Evolutionary conservation across 2,329 filamentous ascomycete species (phyloP).

Genomic region (Fusarium continuum): DNA sequence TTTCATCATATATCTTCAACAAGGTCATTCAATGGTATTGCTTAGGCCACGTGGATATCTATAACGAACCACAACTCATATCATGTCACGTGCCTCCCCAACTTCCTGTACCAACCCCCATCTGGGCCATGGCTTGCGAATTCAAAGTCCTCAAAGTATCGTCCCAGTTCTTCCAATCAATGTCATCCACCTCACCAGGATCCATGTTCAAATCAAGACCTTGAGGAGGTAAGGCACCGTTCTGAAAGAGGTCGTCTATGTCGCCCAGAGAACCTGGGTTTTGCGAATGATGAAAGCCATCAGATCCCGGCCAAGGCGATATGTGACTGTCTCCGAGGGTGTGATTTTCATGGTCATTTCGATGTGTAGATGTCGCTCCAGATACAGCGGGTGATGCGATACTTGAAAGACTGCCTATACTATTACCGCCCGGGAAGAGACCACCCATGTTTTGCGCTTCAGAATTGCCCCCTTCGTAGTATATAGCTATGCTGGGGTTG

Average conservation of each 20-base stretch:
- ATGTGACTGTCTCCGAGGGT: not conserved
- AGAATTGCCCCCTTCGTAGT: slow-evolving; percentile 15
- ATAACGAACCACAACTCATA: not conserved
- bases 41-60: not conserved
- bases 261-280: not conserved
- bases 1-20: too few relatives aligned
- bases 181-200: slow-evolving; percentile 30
- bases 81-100: slow-evolving; percentile 29
- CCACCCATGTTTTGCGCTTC: not conserved
- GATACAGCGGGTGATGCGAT: slow-evolving; percentile 27
- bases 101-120: slow-evolving; percentile 16
- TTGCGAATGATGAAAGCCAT: slow-evolving; percentile 6
- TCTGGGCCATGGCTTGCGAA: slow-evolving; percentile 1
- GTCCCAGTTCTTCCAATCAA: slow-evolving; percentile 35
- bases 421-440: slow-evolving; percentile 13
- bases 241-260: slow-evolving; percentile 13
- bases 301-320: slow-evolving; percentile 21
- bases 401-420: slow-evolving; percentile 24
- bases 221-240: not conserved
- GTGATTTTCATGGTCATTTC: not conserved
- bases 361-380: slow-evolving; percentile 7
- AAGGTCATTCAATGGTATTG: too few relatives aligned
- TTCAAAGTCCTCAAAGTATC: slow-evolving; percentile 18
- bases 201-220: slow-evolving; percentile 25
- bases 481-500: slow-evolving; percentile 19